Conservation (phyloP, 805 yeast species). For the Sugiyamaella qingdaonensis region DNA sequence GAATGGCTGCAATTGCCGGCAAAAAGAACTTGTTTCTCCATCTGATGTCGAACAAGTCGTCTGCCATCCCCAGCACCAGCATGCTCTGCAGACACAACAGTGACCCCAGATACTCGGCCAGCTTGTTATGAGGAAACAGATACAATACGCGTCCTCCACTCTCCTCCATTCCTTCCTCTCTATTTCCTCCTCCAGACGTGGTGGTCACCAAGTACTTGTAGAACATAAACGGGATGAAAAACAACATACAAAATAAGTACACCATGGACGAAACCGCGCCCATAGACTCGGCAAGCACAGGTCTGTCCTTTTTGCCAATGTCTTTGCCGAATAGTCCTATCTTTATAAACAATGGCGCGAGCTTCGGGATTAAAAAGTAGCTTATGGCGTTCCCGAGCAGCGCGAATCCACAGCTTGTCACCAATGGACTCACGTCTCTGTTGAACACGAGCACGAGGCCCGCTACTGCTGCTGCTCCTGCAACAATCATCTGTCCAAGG, state of each 20-base stretch:
- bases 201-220: constrained; percentile 62
- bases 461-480: neutral
- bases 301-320: constrained; percentile 67
- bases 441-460: constrained; percentile 24
- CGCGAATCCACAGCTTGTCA: constrained; percentile 62
- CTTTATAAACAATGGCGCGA: constrained; percentile 61
- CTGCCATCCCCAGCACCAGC: constrained; percentile 81
- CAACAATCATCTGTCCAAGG: neutral
- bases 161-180: constrained; percentile 39
- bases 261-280: constrained; percentile 87
- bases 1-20: constrained; percentile 93
- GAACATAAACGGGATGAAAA: constrained; percentile 84
- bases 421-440: constrained; percentile 42
- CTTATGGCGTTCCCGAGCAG: constrained; percentile 63
- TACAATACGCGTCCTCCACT: constrained; percentile 7
- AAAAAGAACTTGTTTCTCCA: constrained; percentile 97
- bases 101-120: constrained; percentile 84
- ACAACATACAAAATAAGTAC: constrained; percentile 73
- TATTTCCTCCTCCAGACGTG: constrained; percentile 56
- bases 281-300: constrained; percentile 82
- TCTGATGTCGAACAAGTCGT: constrained; percentile 90
- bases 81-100: constrained; percentile 79
- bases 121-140: constrained; percentile 70
- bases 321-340: constrained; percentile 87
- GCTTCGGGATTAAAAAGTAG: constrained; percentile 58